Evolutionary conservation across 805 yeast genomes (phyloP), one percentile per base, ranked within the genome.

Genomic region (Pichia eremophila): DNA sequence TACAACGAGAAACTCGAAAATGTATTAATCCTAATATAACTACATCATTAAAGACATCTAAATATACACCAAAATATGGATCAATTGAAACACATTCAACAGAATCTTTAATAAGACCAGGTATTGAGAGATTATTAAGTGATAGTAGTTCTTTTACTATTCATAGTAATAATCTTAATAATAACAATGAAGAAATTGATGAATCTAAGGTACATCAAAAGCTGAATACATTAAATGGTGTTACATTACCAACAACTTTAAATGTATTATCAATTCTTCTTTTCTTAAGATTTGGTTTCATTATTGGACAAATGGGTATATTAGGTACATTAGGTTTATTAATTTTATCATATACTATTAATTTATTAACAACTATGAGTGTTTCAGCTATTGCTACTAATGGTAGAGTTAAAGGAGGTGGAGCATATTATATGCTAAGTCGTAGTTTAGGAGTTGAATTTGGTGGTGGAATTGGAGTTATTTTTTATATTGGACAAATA

Each of bases 401-500:
- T 61, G 99, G 99, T 22, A 88, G 95, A 0, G 98, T 93, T 3
- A 78, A 89, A 55, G 98, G 98, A 14, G 99, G 99, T 15, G 99
- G 99, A 43, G 97, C 98, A 0, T 93, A 93, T 62, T 93, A 89
- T 59, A 93, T 93, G 97, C 88, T 93, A 50, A 85, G 95, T 34
- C 74, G 99, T 55, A 83, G 95, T 34, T 69, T 93, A 51, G 99
- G 99, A 0, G 96, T 97, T 4, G 99, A 93, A 62, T 93, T 93
- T 66, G 99, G 99, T 28, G 99, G 99, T 4, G 85, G 96, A 5
- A 91, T 93, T 53, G 99, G 99, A 1, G 73, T 93, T 29, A 91
- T 93, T 25, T 93, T 93, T 63, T 95, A 84, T 60, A 72, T 93
- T 46, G 99, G 99, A 0, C 99, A 93, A 67, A 89, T 90, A 9